Evolutionary conservation across 495 filamentous ascomycete species (phyloP).

Genomic region (Neurospora hispaniola): DNA sequence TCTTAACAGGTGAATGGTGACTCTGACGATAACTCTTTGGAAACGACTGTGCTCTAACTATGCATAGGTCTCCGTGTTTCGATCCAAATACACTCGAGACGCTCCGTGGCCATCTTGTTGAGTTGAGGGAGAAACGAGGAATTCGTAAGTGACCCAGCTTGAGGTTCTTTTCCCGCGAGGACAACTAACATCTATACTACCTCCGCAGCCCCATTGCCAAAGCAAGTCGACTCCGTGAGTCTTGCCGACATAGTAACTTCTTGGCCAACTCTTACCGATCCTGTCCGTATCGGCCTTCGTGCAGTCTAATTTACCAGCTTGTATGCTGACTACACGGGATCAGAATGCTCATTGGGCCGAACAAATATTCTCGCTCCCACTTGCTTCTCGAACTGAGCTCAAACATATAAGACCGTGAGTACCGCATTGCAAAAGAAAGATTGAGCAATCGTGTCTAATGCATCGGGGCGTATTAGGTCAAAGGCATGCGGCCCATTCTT

Average conservation of each 20-base stretch:
- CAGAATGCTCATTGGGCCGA: conserved; percentile 38
- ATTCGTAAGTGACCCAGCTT: conserved; percentile 25
- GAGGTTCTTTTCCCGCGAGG: neutral
- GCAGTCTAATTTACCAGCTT: neutral
- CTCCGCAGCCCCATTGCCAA: conserved; percentile 17
- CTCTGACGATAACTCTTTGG: neutral
- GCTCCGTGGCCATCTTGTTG: conserved; percentile 33
- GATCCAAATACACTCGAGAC: conserved; percentile 41
- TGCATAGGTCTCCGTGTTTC: conserved; percentile 37
- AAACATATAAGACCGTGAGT: conserved; percentile 26
- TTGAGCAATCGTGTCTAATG: neutral
- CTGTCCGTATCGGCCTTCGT: neutral
- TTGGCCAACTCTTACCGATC: neutral
- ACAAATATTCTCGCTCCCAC: conserved; percentile 43
- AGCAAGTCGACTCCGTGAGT: conserved; percentile 12
- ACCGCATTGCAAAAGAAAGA: neutral
- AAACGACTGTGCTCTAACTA: conserved; percentile 4
- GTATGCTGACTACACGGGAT: neutral
- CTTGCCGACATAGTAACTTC: neutral
- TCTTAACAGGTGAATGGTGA: conserved; percentile 30
- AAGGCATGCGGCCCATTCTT: conserved; percentile 27
- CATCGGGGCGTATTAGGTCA: conserved; percentile 12
- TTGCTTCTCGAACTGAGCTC: conserved; percentile 39
- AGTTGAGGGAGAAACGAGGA: conserved; percentile 33
- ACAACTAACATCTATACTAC: neutral